phyloP scores from a whole-genome alignment of 2,329 filamentous ascomycete genomes.

The Fusarium secorum region DNA sequence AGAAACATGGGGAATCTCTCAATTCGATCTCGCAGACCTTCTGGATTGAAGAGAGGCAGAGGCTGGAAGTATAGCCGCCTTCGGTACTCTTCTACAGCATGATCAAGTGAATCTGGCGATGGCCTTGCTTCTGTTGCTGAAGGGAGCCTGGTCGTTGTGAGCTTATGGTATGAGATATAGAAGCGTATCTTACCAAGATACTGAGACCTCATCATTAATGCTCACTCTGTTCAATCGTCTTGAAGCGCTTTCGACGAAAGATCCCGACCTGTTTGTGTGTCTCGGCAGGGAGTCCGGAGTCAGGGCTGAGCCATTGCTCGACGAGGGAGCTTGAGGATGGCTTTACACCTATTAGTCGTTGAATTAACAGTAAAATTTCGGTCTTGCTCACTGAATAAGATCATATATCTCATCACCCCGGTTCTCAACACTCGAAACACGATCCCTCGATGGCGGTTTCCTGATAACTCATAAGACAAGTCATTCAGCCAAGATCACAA shows the following conservation, averaged over 20 bases:
- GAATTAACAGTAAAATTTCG: accelerated
- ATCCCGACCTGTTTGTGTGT: not conserved
- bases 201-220: not conserved
- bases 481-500: not conserved
- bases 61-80: constrained; percentile 35
- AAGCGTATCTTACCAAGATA: no score
- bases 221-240: not conserved
- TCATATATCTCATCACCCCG: constrained; percentile 14
- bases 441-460: not conserved
- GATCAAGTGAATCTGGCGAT: constrained; percentile 7
- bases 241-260: not conserved
- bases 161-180: no score
- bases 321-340: not conserved
- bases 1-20: constrained; percentile 19
- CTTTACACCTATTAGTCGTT: not conserved
- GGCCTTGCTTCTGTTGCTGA: not conserved
- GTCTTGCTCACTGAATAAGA: not conserved
- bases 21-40: not conserved
- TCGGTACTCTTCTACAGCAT: constrained; percentile 24
- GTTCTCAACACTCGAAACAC: not conserved
- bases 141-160: not conserved
- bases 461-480: not conserved
- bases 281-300: constrained; percentile 12
- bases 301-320: constrained; percentile 12
- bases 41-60: constrained; percentile 25